phyloP scores from a whole-genome alignment of 345 rosid species.

The Brassica cretica region DNA sequence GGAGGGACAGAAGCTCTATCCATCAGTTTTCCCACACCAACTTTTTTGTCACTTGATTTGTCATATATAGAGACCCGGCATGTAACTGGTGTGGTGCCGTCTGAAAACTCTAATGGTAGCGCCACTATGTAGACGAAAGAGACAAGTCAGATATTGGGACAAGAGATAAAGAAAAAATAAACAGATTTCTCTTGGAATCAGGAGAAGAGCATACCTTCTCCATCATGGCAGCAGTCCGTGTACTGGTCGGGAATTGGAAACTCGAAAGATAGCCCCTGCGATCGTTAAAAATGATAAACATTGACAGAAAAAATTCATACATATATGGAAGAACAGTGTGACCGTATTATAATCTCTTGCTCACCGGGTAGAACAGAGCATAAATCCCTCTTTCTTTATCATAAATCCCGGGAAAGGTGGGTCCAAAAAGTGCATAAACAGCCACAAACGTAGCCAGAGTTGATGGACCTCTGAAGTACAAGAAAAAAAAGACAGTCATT shows the following conservation, averaged over 20 bases:
- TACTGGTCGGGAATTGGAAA: constrained; percentile 95
- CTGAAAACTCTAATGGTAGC: constrained; percentile 93
- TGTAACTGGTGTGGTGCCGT: constrained; percentile 97
- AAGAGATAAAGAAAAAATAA: background rate
- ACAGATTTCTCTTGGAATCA: background rate
- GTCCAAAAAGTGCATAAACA: constrained; percentile 90
- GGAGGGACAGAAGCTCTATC: constrained; percentile 87
- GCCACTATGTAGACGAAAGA: constrained; percentile 56
- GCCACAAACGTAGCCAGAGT: constrained; percentile 92
- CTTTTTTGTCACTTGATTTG: constrained; percentile 78
- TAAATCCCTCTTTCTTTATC: constrained; percentile 90
- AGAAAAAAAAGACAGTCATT: background rate
- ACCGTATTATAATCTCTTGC: constrained; percentile 9
- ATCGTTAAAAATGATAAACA: background rate
- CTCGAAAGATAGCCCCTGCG: constrained; percentile 94
- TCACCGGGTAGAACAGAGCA: constrained; percentile 86
- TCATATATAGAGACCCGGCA: constrained; percentile 91
- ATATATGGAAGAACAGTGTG: background rate
- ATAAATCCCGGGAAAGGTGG: constrained; percentile 89
- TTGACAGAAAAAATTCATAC: constrained; percentile 7
- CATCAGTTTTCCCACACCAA: constrained; percentile 81
- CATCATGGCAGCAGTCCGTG: constrained; percentile 74
- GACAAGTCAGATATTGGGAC: constrained; percentile 11
- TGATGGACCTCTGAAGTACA: constrained; percentile 66
- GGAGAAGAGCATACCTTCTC: constrained; percentile 62